A percentile compares a stretch with the other conserved stretches of the same genome.
Conservation (phyloP, 2,329 filamentous ascomycete genomes). For the Geosmithia morbida region DNA sequence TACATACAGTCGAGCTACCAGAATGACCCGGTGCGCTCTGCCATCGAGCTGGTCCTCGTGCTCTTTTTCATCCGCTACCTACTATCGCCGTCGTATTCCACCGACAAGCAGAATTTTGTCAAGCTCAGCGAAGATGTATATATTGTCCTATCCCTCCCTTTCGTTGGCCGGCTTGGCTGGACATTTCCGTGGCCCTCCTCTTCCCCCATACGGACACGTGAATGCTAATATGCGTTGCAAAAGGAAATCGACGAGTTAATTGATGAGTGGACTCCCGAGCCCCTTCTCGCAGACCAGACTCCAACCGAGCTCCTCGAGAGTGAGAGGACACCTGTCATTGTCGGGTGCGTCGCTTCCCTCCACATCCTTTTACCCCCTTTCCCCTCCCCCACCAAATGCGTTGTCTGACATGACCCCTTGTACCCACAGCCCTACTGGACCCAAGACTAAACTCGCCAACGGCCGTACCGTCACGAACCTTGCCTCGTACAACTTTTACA, state of each 20-base stretch:
- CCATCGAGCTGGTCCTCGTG: slow-evolving; percentile 84
- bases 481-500: slow-evolving; percentile 94
- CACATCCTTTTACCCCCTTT: neutral
- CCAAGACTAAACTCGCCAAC: slow-evolving; percentile 76
- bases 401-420: neutral
- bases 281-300: slow-evolving; percentile 63
- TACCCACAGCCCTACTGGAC: slow-evolving; percentile 59
- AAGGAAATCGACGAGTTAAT: slow-evolving; percentile 91
- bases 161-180: neutral
- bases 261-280: slow-evolving; percentile 92
- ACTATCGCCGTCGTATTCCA: slow-evolving; percentile 82
- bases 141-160: neutral
- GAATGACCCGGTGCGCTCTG: slow-evolving; percentile 86
- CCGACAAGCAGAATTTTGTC: slow-evolving; percentile 78
- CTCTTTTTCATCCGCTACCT: slow-evolving; percentile 93
- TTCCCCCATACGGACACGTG: neutral
- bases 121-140: slow-evolving; percentile 65
- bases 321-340: slow-evolving; percentile 75
- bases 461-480: slow-evolving; percentile 88
- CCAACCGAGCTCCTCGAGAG: slow-evolving; percentile 66
- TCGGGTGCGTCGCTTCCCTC: slow-evolving; percentile 47
- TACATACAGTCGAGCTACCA: slow-evolving; percentile 98
- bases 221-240: neutral
- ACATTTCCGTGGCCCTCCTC: neutral
- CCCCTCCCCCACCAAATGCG: neutral